Conservation (phyloP, 495 filamentous ascomycete genomes). For the Elasticomyces elasticus region DNA sequence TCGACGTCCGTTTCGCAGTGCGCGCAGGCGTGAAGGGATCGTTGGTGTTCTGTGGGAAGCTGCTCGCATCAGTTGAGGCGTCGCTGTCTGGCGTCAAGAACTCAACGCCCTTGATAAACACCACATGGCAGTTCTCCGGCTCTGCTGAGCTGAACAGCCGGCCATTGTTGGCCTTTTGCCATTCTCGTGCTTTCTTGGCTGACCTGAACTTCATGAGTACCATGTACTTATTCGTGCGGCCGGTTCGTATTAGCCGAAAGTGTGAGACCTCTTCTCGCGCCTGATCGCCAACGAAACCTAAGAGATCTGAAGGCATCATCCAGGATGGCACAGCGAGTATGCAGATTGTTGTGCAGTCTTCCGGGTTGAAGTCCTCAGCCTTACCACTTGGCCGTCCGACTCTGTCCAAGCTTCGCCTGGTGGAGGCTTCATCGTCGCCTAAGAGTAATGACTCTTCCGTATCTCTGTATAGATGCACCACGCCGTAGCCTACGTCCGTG, state of each 20-base stretch:
- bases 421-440: slow-evolving; percentile 27
- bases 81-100: slow-evolving; percentile 43
- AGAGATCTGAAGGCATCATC: slow-evolving; percentile 78
- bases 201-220: slow-evolving; percentile 93
- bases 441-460: slow-evolving; percentile 58
- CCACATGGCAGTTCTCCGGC: slow-evolving; percentile 93
- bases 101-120: slow-evolving; percentile 85
- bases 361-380: slow-evolving; percentile 35
- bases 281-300: slow-evolving; percentile 85
- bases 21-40: slow-evolving; percentile 53
- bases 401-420: slow-evolving; percentile 12
- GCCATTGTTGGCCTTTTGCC: slow-evolving; percentile 84
- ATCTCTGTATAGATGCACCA: slow-evolving; percentile 90
- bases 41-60: slow-evolving; percentile 46
- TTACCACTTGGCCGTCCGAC: slow-evolving; percentile 11
- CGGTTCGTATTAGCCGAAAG: slow-evolving; percentile 89
- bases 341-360: slow-evolving; percentile 81
- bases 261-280: slow-evolving; percentile 85
- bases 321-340: slow-evolving; percentile 92
- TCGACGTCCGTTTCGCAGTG: slow-evolving; percentile 17
- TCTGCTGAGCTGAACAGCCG: slow-evolving; percentile 91
- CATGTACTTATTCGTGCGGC: slow-evolving; percentile 83
- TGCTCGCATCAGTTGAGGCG: slow-evolving; percentile 29
- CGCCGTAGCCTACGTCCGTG: slow-evolving; percentile 79
- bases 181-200: slow-evolving; percentile 59